Base-by-base conservation (phyloP, 2,329 filamentous ascomycete genomes). In the Colletotrichum chlorophyti region DNA sequence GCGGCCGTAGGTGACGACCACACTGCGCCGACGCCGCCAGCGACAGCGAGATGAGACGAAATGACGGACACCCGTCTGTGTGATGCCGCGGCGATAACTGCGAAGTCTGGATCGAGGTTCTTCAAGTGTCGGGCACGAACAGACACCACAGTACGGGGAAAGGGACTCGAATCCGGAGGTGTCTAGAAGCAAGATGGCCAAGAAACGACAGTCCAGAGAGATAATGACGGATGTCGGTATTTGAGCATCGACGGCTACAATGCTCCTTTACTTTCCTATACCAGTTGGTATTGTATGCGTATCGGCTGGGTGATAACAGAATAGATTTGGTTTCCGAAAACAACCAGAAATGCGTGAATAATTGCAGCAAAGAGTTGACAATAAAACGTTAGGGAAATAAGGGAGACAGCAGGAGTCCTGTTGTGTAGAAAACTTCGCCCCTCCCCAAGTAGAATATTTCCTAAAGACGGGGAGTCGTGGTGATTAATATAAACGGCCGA, bases 161-260 rank as follows among this genome's bases (percentile, higher is more conserved):
- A 29, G 45, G 55, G 38, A 21, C 19, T 29, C 29, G 24, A 37
- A 23, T 41, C 51, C 57, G 51, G 38, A 27, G 29, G 43, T 24
- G 45, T 38, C 51, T 34, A 57, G 51, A 57, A 34, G 17, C 43
- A 10, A 41, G 15, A 21, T 6, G 38, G 26, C 31, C 46, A 40
- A 43, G 17, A 34, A n/a, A 17, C n/a, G n/a, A n/a, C n/a, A n/a
- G n/a, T n/a, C n/a, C n/a, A n/a, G n/a, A 27, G 26, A 41, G 42
- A 31, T 31, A 34, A 32, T 15, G 34, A 19, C 21, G 32, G 34
- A 41, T 55, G 45, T 34, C 19, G 52, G 43, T 51, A 29, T 24
- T 49, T 32, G 29, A 50, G 51, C 51, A 41, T 60, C 38, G 55
- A 59, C 31, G 12, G 21, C 31, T 49, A 38, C 35, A 51, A 38